phyloP scores from a whole-genome alignment of 176 grass and related monocot species.

The Pontederia paniculata region DNA sequence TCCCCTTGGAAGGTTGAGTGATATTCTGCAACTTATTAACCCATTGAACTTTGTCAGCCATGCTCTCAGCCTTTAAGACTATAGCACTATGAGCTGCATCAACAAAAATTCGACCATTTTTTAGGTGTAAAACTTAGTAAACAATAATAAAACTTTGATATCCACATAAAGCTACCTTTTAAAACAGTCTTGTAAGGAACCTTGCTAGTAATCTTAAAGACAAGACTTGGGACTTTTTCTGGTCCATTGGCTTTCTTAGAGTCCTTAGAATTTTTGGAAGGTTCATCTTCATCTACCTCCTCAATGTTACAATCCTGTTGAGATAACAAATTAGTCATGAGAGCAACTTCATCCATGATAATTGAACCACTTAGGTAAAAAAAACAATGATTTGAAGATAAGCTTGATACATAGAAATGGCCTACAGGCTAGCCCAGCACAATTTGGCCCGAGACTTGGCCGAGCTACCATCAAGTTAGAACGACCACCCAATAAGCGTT shows the following conservation, averaged over 20 bases:
- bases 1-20: slow-evolving; percentile 13
- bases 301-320: slow-evolving; percentile 66
- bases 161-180: slow-evolving; percentile 47
- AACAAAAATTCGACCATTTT: too few relatives aligned
- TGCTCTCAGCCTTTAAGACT: slow-evolving; percentile 69
- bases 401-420: too few relatives aligned
- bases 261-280: slow-evolving; percentile 63
- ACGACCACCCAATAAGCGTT: too few relatives aligned
- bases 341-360: too few relatives aligned
- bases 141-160: background rate
- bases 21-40: slow-evolving; percentile 51
- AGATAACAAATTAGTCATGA: too few relatives aligned
- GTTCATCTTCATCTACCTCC: slow-evolving; percentile 59
- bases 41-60: slow-evolving; percentile 72
- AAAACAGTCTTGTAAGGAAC: slow-evolving; percentile 80
- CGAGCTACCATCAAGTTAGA: too few relatives aligned
- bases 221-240: slow-evolving; percentile 43
- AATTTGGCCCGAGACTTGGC: too few relatives aligned
- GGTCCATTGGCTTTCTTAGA: slow-evolving; percentile 43
- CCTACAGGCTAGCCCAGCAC: too few relatives aligned
- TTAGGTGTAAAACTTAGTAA: too few relatives aligned
- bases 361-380: too few relatives aligned
- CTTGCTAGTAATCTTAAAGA: slow-evolving; percentile 78
- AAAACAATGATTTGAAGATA: too few relatives aligned
- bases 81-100: slow-evolving; percentile 47